Base-by-base conservation (phyloP, 441 rosid species). In the Pelargonium hybrid region DNA sequence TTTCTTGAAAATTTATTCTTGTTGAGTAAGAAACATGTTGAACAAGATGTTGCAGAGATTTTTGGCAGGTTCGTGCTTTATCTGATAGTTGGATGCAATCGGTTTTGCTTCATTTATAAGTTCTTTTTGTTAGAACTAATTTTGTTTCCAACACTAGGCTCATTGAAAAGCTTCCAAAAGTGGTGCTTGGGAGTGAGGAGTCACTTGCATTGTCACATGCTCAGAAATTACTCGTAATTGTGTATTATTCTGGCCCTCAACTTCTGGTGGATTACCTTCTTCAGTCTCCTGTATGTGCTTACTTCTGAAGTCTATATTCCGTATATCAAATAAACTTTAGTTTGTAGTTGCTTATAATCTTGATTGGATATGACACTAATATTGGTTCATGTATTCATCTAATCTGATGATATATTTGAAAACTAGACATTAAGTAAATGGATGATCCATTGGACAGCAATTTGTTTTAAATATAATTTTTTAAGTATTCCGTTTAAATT, bases 151-250 rank as follows among this genome's bases (percentile, higher is more conserved):
- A 39, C 20, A 69, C 20, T 78, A 94, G 99, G 86, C 85, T 92
- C 34, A 75, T 88, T 75, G 96, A 90, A 79, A 90, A 84, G 89
- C 96, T 94, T 74, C 99, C 98, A 43, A 88, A 88, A 82, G 87
- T 84, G 71, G 85, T 92, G 77, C 85, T 94, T 70, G 85, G 85
- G 67, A 86, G 80, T 78, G 92, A 90, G 72, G 96, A 94, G 69
- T 75, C 88, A 37, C 77, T 82, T 76, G 91, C 93, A 61, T 80
- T 87, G 65, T 85, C 94, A 45, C 87, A 86, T 82, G 93, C 87
- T 69, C 88, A 82, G 82, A 80, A 94, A 75, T 85, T 94, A 76
- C 88, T 94, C 70, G 92, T 84, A 6, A 76, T 89, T 70, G 74
- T 86, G 67, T 94, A 90, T 72, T 90, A 84, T 82, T 89, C 92